A percentile compares a stretch with the other conserved stretches of the same genome.
phyloP scores from a whole-genome alignment of 2,329 filamentous ascomycete species.

The Ophiostoma angusticollis region DNA sequence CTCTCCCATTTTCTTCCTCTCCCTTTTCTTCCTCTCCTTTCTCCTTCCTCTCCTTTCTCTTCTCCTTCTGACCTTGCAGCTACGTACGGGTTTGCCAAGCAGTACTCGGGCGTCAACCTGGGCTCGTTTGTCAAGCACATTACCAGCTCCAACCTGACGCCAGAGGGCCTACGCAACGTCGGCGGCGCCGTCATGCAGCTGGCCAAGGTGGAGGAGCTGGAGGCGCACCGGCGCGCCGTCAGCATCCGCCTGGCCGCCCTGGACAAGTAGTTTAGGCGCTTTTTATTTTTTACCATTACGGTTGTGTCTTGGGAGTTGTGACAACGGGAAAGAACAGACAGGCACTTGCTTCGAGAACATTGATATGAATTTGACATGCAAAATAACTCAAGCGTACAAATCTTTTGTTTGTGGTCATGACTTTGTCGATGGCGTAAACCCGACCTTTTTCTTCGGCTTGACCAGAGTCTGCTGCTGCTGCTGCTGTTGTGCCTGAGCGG shows the following conservation, averaged over 20 bases:
- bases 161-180: conserved; percentile 73
- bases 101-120: conserved; percentile 95
- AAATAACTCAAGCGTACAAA: too few relatives aligned
- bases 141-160: conserved; percentile 81
- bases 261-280: neutral
- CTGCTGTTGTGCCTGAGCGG: too few relatives aligned
- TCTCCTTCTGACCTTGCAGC: conserved; percentile 36
- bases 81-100: conserved; percentile 95
- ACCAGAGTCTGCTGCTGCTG: neutral
- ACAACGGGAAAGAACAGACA: too few relatives aligned
- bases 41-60: neutral
- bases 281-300: neutral
- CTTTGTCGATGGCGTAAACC: conserved; percentile 11
- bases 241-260: conserved; percentile 54
- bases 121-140: conserved; percentile 97
- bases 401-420: too few relatives aligned
- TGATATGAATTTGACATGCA: too few relatives aligned
- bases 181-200: conserved; percentile 87
- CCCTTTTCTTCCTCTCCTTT: neutral
- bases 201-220: conserved; percentile 84
- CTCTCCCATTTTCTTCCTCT: neutral
- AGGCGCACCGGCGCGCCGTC: conserved; percentile 83
- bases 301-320: too few relatives aligned
- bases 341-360: too few relatives aligned
- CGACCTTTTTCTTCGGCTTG: conserved; percentile 8